A percentile compares a stretch with the other conserved stretches of the same genome.
Evolutionary conservation across 495 filamentous ascomycete genomes (phyloP).

Genomic region (Haplographium delicatum): DNA sequence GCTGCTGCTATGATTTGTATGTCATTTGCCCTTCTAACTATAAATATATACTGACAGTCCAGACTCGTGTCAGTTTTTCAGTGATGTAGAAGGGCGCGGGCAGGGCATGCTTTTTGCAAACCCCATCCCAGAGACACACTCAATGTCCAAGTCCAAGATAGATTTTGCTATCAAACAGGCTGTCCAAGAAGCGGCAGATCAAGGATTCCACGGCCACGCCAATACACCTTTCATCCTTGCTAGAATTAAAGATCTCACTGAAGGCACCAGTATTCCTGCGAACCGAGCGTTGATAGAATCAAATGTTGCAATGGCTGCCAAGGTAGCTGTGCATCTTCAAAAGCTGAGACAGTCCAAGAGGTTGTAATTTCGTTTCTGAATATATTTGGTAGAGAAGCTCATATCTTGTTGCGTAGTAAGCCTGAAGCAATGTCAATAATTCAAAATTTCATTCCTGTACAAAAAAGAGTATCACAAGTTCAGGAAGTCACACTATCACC

Average conservation of each 20-base stretch:
- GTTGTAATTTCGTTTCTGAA: no score
- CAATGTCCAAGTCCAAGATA: slow-evolving; percentile 69
- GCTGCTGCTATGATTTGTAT: slow-evolving; percentile 81
- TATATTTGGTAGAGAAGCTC: no score
- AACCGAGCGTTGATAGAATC: slow-evolving; percentile 74
- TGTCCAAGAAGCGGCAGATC: slow-evolving; percentile 61
- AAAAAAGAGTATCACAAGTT: no score
- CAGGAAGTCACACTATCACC: no score
- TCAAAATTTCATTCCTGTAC: no score
- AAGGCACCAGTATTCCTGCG: slow-evolving; percentile 62
- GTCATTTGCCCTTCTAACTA: no score
- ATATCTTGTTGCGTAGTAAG: no score
- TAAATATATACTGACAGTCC: slow-evolving; percentile 45
- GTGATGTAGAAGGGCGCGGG: no score
- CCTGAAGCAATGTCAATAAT: no score
- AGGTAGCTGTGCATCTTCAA: slow-evolving; percentile 70
- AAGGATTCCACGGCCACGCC: slow-evolving; percentile 65
- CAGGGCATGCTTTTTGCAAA: slow-evolving; percentile 84
- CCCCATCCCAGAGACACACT: slow-evolving; percentile 68
- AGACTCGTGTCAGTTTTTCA: no score
- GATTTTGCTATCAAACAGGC: slow-evolving; percentile 67
- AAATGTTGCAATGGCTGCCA: slow-evolving; percentile 76
- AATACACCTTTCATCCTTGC: slow-evolving; percentile 86
- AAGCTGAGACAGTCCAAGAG: no score
- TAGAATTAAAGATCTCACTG: slow-evolving; percentile 75